A percentile compares a stretch with the other conserved stretches of the same genome.
Evolutionary conservation across 495 filamentous ascomycete genomes (phyloP).

Genomic region (Daldinia decipiens): DNA sequence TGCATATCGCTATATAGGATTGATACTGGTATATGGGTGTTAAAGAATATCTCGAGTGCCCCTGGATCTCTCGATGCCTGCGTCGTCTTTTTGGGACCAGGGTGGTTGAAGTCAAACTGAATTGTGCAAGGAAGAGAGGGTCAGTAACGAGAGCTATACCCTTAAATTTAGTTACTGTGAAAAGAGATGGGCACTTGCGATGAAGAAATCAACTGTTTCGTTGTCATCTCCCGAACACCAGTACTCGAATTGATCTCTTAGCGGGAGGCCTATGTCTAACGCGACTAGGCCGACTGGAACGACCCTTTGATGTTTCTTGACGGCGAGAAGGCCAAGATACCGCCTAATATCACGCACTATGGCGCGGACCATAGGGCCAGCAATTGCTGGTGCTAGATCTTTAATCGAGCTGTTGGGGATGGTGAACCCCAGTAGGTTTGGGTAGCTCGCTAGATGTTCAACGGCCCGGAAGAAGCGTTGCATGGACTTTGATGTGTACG

Average conservation of each 20-base stretch:
- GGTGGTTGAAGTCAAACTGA: slow-evolving; percentile 79
- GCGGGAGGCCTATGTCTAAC: slow-evolving; percentile 67
- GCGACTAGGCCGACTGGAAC: slow-evolving; percentile 78
- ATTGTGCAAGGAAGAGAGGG: slow-evolving; percentile 52
- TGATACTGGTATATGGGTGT: slow-evolving; percentile 76
- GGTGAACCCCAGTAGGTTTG: slow-evolving; percentile 78
- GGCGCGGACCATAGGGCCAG: slow-evolving; percentile 76
- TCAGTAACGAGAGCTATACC: background rate
- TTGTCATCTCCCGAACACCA: slow-evolving; percentile 69
- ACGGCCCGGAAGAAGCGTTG: slow-evolving; percentile 71
- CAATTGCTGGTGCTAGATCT: slow-evolving; percentile 63
- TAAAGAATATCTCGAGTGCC: slow-evolving; percentile 61
- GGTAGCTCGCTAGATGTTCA: slow-evolving; percentile 70
- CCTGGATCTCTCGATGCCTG: slow-evolving; percentile 64
- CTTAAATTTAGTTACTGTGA: background rate
- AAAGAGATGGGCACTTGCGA: slow-evolving; percentile 67
- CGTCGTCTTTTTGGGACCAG: slow-evolving; percentile 65
- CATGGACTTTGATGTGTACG: slow-evolving; percentile 68
- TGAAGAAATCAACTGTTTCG: slow-evolving; percentile 77
- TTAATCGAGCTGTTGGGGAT: slow-evolving; percentile 78
- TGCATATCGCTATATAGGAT: slow-evolving; percentile 79
- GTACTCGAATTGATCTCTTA: slow-evolving; percentile 70
- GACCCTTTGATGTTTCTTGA: slow-evolving; percentile 63
- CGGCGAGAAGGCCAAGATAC: slow-evolving; percentile 60
- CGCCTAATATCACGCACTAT: slow-evolving; percentile 77